Evolutionary conservation across 441 rosid genomes (phyloP), one percentile per base, ranked within the genome.

Genomic region (Croton laevigatus): DNA sequence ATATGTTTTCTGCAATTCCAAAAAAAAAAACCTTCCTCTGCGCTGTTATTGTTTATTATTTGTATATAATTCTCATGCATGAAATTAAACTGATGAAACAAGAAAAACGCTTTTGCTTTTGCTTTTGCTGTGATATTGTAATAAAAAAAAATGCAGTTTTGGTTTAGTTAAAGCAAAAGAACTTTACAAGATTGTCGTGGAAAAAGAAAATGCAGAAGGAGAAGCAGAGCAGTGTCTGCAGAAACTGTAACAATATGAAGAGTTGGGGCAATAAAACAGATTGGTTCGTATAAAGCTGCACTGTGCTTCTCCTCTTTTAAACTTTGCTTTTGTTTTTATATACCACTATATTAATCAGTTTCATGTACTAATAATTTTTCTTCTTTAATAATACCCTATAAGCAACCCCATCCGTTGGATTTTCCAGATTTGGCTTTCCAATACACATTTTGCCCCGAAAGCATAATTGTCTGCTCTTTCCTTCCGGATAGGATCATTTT

Each of bases 241-340:
- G 45, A 55, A n/a, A 67, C 76, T 60, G 79, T 68, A 36, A 70
- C 34, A 48, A 70, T 49, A 70, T 42, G 71, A 72, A 79, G 48
- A 37, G 51, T 55, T 64, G 14, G 14, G n/a, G 75, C 75, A 73
- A 71, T 49, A 20, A 61, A 27, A 71, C 75, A 70, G 65, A 40
- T 5, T 42, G 64, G 36, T 38, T 66, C 71, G 80, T 57, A 75
- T 65, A 80, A 82, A 73, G 85, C 85, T 77, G 76, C 19, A 13
- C 68, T 40, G 7, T n/a, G 73, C 59, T 61, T 19, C 64, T 68
- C 14, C 64, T 8, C 34, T 40, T 13, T 46, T 19, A 37, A 36
- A 17, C 34, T 64, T 46, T 55, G n/a, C 57, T 46, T 46, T 58
- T 66, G 17, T 52, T 71, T 65, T 60, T 36, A 0, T 34, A 3